These are phyloP conservation scores for Pichia sporocuriosa DNA, from an alignment of 805 yeast species.

Conservation along the genomic window DNA sequence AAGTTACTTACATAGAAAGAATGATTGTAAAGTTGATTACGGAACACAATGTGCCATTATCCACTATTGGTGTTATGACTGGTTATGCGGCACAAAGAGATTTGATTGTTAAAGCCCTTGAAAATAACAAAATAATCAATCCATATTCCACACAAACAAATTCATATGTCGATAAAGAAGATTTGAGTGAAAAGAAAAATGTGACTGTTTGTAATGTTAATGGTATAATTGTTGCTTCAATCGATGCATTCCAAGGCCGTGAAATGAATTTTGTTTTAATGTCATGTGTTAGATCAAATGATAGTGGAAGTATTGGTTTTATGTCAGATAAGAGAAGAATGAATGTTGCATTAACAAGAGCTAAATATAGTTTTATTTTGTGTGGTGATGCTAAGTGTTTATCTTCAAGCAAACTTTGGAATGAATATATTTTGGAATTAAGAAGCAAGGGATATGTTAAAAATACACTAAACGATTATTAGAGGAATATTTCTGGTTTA, in stretches of 20 bases:
- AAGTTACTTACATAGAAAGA: slow-evolving; percentile 41
- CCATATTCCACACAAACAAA: slow-evolving; percentile 43
- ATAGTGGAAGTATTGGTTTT: slow-evolving; percentile 51
- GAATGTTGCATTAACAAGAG: slow-evolving; percentile 70
- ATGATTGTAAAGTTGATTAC: slow-evolving; percentile 43
- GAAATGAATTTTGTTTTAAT: slow-evolving; percentile 77
- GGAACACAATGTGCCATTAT: slow-evolving; percentile 44
- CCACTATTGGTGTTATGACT: slow-evolving; percentile 59
- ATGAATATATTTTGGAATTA: slow-evolving; percentile 38
- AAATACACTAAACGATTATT: slow-evolving; percentile 11
- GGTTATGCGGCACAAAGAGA: slow-evolving; percentile 77
- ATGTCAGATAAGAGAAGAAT: slow-evolving; percentile 53
- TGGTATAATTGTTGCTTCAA: slow-evolving; percentile 45
- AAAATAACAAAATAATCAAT: slow-evolving; percentile 47
- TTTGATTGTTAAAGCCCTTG: slow-evolving; percentile 43
- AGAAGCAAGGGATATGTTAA: slow-evolving; percentile 22
- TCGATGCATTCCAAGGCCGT: slow-evolving; percentile 92
- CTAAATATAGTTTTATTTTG: slow-evolving; percentile 53
- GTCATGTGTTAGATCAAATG: slow-evolving; percentile 70
- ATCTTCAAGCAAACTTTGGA: slow-evolving; percentile 44
- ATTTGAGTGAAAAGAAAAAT: slow-evolving; percentile 35
- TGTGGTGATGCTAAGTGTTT: slow-evolving; percentile 55
- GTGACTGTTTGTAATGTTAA: slow-evolving; percentile 42
- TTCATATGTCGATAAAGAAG: slow-evolving; percentile 57
- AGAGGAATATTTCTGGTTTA: no score